Base-by-base conservation (phyloP, 305 asterid species). In the Withania somnifera region DNA sequence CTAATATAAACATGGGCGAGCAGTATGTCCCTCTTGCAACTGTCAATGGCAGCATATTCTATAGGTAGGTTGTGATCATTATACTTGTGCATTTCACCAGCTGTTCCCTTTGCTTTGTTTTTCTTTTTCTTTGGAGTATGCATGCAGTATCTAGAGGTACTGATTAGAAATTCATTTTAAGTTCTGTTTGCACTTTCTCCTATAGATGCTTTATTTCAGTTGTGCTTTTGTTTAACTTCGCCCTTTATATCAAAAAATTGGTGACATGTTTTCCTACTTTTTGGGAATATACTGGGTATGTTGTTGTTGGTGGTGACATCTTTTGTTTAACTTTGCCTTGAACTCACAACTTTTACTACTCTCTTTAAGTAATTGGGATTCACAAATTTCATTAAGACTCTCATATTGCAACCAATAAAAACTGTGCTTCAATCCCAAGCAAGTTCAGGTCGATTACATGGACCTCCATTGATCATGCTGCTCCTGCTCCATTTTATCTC, bases 1-100 rank as follows among this genome's bases (percentile, higher is more conserved):
- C 97, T 78, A 89, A 90, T 82, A 91, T 95, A 84, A 89, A 88
- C 66, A 85, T 78, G 77, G 98, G 97, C 56, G 91, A 90, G 84
- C 97, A 95, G 84, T 95, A 95, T 88, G 86, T 88, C 36, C 97
- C 98, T 45, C 94, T 92, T 86, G 98, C 98, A 56, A 90, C 88
- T 83, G 87, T 95, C 75, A 86, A 93, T 89, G 97, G 98, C 79
- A 88, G 87, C 77, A 89, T 95, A 86, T 83, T 84, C 85, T 83
- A 84, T 85, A 88, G 98, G 98, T 93, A 89, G 82, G 84, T 77
- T 66, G 47, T 10, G 45, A 15, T 51, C 80, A 10, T 51, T 28
- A 30, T 75, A 75, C 45, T 75, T 26, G 0, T 75, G 63, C 80
- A 50, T 50, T 50, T 51, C 51, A 51, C 80, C 45, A n/a, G 63